Percentiles rank a stretch among this genome's conserved stretches.
phyloP scores from a whole-genome alignment of 2,329 filamentous ascomycete genomes.

The Ceratocystis eucalypticola region DNA sequence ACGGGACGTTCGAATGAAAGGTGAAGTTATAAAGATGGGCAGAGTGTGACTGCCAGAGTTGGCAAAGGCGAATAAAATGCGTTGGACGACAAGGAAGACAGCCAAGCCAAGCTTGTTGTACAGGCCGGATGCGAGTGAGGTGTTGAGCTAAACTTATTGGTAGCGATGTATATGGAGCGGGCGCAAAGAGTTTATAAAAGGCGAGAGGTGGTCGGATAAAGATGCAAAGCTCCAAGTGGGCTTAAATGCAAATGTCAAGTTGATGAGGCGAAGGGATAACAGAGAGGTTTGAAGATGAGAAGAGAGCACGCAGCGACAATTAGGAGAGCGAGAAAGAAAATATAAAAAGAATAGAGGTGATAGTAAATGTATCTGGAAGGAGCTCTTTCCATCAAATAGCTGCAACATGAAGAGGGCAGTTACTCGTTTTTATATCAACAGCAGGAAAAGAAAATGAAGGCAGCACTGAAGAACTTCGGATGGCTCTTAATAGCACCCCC shows the following conservation, averaged over 20 bases:
- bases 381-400: not conserved
- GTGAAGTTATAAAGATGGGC: not conserved
- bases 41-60: not conserved
- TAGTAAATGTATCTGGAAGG: not conserved
- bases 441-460: not conserved
- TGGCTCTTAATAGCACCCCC: not conserved
- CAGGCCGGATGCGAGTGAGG: not conserved
- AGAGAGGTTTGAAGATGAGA: not conserved
- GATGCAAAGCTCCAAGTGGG: not conserved
- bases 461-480: not conserved
- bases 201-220: not conserved
- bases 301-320: not conserved
- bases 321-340: not conserved
- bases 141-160: not conserved
- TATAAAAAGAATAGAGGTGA: not conserved
- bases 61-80: not conserved
- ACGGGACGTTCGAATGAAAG: not conserved
- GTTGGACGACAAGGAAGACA: not conserved
- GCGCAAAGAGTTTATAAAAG: not conserved
- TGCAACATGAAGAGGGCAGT: not conserved
- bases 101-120: not conserved
- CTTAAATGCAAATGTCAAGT: too few relatives aligned
- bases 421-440: constrained; percentile 1
- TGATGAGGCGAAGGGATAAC: too few relatives aligned
- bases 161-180: not conserved